Base-by-base conservation (phyloP, 176 grass and related monocot species). In the Triticum monococcum region DNA sequence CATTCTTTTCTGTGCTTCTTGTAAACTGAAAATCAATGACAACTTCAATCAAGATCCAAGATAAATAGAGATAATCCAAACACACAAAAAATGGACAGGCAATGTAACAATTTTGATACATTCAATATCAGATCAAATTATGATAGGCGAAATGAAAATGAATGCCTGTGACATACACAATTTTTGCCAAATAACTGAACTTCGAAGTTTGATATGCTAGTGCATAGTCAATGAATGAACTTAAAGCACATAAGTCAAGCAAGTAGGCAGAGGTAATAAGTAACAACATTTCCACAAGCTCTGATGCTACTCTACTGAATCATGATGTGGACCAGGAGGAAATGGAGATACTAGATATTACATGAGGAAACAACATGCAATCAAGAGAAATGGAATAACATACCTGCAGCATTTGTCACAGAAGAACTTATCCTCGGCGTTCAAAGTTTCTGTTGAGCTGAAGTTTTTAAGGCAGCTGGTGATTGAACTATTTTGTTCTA, bases 341-440 rank as follows among this genome's bases (percentile, higher is more conserved):
- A 65, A 67, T 31, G 33, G 18, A 70, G 22, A 57, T 46, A 62
- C 41, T 5, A 0, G 32, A 63, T 73, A 48, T 50, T 7, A 35
- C 25, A 79, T 67, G 50, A 72, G 54, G 22, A 83, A 87, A 36
- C 9, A 74, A 75, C 13, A 50, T 0, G 6, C 3, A 40, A 74
- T 43, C 4, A 50, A 86, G 54, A 76, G 74, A 75, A 84, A 18
- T 5, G 18, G 36, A 81, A 38, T 50, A 50, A 77, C 18, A 3
- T 78, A 96, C 97, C 97, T 99, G 90, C 97, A 96, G 72, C 97
- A 99, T 91, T 99, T 99, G 85, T 99, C 97, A 78, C 97, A 99
- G 82, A 99, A 99, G 90, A 99, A 99, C 85, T 96, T 99, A 84
- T 99, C 97, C 77, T 99, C 94, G 1, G 94, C 97, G 83, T 96